Evolutionary conservation across 768 basidiomycete species (phyloP), one percentile per base, ranked within the genome.

Genomic region (Scleroderma citrinum): DNA sequence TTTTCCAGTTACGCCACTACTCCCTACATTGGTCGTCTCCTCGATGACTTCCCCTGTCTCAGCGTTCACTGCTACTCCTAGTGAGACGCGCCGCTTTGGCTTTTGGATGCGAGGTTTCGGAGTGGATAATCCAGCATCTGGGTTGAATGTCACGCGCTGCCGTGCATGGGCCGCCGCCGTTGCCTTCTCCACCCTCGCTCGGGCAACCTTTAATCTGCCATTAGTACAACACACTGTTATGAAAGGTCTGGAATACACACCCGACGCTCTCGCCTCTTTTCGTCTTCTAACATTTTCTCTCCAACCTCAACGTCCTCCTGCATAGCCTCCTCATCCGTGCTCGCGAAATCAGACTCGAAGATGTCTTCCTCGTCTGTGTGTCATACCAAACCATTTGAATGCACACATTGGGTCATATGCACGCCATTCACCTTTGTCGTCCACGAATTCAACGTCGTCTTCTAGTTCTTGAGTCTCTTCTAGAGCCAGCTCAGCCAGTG

Each of bases 261-360:
- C 50, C 58, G 58, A 5, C 62, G 64, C n/a, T 59, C 66, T 38
- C 69, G 70, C 50, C 68, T 75, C 47, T 88, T 85, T 56, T 87
- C 86, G 10, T 83, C 81, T 30, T 69, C 64, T 4, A 76, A 70
- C n/a, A 67, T 69, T 36, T 67, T 74, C 57, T 91, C 88, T 1
- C 71, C 83, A 5, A 69, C 73, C 5, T 78, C 78, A 16, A 71
- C 69, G 11, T 76, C 77, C 21, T 76, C 75, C n/a, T 76, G 75
- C 1, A 66, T 73, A 32, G 63, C 70, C 49, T 76, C 79, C 38
- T 88, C 88, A 50, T 92, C 90, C 0, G 90, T 92, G 55, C 85
- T 87, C 53, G 82, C 86, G 59, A 93, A 92, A 63, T 92, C 90
- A 10, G 85, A 87, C 55, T 77, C 88, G 51, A 90, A 88, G 7